Base-by-base conservation (phyloP, 1,284 basidiomycete species). In the Prillingera fragicola region DNA sequence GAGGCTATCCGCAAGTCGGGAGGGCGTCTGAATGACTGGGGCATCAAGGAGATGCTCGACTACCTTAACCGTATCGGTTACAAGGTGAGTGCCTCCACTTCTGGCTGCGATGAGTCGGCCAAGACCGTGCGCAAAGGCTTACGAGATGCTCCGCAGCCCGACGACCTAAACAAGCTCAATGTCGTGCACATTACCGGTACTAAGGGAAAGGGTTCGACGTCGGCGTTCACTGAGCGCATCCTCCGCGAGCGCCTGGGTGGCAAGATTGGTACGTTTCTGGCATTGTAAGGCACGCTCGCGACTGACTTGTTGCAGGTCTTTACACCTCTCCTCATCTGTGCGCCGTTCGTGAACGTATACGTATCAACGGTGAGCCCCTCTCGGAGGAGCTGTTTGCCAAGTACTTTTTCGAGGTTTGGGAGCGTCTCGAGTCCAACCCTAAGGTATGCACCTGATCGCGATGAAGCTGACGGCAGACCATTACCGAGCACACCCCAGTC, bases 241-340 rank as follows among this genome's bases (percentile, higher is more conserved):
- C 52, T 70, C 22, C 50, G 70, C 40, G 48, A 56, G 6, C 60
- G 65, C 49, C 38, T 69, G 25, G 36, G 35, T 17, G 55, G 59
- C 33, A 62, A 54, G 41, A 62, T 67, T 24, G 65, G 63, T 62
- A 29, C 26, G 63, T 55, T n/a, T n/a, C n/a, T n/a, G n/a, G n/a
- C n/a, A n/a, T n/a, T n/a, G n/a, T n/a, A n/a, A n/a, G n/a, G 6
- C n/a, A 17, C 13, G 5, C 13, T 22, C 21, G 15, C 14, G 37
- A 33, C 24, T 25, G 21, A 23, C 32, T 19, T 8, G n/a, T 33
- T 13, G 23, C 41, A 79, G 94, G 94, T 8, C 74, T 99, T 7
- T 99, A 95, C 71, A 97, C 94, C 2, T 97, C 92, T 3, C 95
- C 95, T 0, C 95, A 99, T 69, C 79, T 98, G 43, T 86, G 96